Conservation (phyloP, 1,139 yeast species). For the Yamadazyma blattariae region DNA sequence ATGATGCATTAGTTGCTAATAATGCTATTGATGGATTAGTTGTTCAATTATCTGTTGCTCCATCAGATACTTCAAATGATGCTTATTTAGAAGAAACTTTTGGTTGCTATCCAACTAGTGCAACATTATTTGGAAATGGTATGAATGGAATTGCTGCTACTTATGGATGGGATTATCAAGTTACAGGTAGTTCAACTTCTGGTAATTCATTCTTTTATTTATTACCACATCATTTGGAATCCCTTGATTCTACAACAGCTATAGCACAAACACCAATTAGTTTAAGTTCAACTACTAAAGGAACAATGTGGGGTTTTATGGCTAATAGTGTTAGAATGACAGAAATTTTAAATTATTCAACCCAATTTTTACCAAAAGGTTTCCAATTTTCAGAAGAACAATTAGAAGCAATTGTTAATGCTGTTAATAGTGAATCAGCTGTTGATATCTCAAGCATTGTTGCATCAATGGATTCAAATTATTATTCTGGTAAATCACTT, state of each 20-base stretch:
- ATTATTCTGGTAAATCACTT: slow-evolving; percentile 64
- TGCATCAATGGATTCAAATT: slow-evolving; percentile 47
- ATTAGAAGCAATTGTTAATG: slow-evolving; percentile 45
- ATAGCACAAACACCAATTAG: slow-evolving; percentile 44
- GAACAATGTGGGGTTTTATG: slow-evolving; percentile 58
- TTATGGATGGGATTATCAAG: slow-evolving; percentile 51
- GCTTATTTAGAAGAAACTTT: slow-evolving; percentile 29
- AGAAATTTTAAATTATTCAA: slow-evolving; percentile 48
- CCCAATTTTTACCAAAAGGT: slow-evolving; percentile 54
- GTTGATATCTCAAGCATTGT: slow-evolving; percentile 53
- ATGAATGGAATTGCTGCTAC: slow-evolving; percentile 27
- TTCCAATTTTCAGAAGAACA: slow-evolving; percentile 49
- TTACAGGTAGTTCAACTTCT: slow-evolving; percentile 49
- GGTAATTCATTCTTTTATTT: slow-evolving; percentile 60
- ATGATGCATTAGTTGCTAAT: slow-evolving; percentile 24
- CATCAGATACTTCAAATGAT: slow-evolving; percentile 23
- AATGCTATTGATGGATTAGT: slow-evolving; percentile 50
- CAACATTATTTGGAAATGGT: slow-evolving; percentile 23
- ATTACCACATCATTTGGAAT: slow-evolving; percentile 66
- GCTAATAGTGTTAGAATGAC: slow-evolving; percentile 47
- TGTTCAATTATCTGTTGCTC: slow-evolving; percentile 62
- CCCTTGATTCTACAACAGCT: slow-evolving; percentile 39
- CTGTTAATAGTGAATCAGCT: slow-evolving; percentile 53
- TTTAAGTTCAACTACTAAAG: slow-evolving; percentile 62
- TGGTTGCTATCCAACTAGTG: slow-evolving; percentile 36